These are phyloP conservation scores for Pseudevernia furfuracea DNA, from an alignment of 495 filamentous ascomycete species.

Conservation along the genomic window DNA sequence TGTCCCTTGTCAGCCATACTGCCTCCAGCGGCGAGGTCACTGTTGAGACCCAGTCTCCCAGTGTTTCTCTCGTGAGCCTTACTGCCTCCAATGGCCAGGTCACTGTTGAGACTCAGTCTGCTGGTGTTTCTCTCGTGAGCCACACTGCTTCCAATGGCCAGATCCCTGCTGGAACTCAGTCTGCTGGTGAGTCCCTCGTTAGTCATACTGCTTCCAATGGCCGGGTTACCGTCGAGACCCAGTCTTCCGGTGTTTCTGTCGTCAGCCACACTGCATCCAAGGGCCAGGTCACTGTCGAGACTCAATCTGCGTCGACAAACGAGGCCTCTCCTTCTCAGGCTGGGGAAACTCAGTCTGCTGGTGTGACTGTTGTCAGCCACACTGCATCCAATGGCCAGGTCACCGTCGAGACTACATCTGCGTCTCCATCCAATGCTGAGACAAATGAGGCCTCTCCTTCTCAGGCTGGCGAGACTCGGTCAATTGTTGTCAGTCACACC, in stretches of 20 bases:
- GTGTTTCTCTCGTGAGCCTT: neutral
- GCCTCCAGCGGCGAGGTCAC: no score
- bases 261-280: no score
- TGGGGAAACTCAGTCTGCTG: neutral
- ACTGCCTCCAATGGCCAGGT: conserved; percentile 2
- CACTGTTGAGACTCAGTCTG: conserved; percentile 3
- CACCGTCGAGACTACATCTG: neutral
- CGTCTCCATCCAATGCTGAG: neutral
- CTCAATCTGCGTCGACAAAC: neutral
- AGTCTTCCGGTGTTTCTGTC: neutral
- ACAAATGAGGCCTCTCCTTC: neutral
- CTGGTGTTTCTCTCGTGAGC: neutral
- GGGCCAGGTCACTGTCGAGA: neutral
- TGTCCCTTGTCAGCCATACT: neutral
- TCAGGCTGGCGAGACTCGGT: neutral
- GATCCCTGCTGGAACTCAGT: neutral
- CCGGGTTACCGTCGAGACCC: conserved; percentile 5
- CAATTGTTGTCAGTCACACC: conserved; percentile 1
- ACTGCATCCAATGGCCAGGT: neutral
- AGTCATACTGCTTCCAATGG: neutral
- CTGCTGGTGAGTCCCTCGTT: neutral
- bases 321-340: no score
- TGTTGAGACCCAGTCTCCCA: neutral
- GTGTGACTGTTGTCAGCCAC: neutral
- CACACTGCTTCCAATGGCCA: no score